Percentiles rank a stretch among this genome's conserved stretches.
These are phyloP conservation scores for Sporothrix dimorphospora DNA, from an alignment of 2,329 filamentous ascomycete species.

Conservation along the genomic window DNA sequence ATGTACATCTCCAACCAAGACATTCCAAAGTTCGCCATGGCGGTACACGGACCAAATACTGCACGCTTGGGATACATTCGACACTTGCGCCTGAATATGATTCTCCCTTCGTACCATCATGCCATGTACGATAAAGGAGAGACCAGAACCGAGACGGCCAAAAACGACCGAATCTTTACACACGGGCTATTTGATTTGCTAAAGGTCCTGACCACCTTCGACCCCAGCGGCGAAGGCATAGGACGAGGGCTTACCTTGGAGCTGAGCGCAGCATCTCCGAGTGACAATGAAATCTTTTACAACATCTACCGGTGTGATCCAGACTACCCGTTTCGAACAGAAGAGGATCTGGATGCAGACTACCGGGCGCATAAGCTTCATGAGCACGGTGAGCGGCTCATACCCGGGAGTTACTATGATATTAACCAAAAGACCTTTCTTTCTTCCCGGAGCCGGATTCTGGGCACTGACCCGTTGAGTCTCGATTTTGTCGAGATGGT, in stretches of 20 bases:
- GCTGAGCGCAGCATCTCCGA: not conserved
- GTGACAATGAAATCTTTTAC: not conserved
- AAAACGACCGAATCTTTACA: not conserved
- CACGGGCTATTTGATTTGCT: not conserved
- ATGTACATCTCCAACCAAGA: not conserved
- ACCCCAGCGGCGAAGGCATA: not conserved
- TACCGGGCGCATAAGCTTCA: not conserved
- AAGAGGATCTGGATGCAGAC: not conserved
- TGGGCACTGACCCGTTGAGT: not conserved
- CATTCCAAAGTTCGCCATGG: not conserved
- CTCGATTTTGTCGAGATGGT: not conserved
- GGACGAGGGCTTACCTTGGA: not conserved
- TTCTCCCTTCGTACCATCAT: not conserved
- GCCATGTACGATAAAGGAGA: not conserved
- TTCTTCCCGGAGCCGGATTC: not conserved
- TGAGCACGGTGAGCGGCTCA: not conserved
- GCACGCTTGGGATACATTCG: not conserved
- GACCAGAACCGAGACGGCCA: not conserved
- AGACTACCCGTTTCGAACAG: not conserved
- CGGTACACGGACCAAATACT: not conserved
- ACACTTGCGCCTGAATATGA: not conserved
- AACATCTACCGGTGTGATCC: not conserved
- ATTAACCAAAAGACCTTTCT: not conserved
- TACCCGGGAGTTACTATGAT: not conserved
- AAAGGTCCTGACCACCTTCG: not conserved